Base-by-base conservation (phyloP, 495 filamentous ascomycete genomes). In the Neurospora tetraspora region DNA sequence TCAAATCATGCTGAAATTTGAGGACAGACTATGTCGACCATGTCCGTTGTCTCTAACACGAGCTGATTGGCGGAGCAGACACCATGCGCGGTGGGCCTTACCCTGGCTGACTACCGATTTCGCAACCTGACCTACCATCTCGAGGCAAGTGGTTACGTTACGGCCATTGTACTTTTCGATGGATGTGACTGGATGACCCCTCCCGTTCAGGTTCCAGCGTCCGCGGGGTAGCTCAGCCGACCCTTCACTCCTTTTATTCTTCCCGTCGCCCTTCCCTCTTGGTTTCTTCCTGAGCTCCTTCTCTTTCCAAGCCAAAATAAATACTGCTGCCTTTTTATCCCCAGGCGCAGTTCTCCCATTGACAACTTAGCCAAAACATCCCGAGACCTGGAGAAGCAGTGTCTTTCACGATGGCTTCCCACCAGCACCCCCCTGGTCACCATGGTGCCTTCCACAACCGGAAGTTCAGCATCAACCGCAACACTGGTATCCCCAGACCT, bases 391-490 rank as follows among this genome's bases (percentile, higher is more conserved):
- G 27, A 34, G 23, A 61, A 61, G 23, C 27, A 34, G 12, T 34
- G 45, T 53, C 45, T 34, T 31, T 34, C 31, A n/a, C 70, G 6
- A 59, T 31, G 70, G 45, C 40, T 59, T 71, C 40, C 31, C 20
- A 61, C 23, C 36, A 61, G 7, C 45, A 36, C 27, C 27, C 53
- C 23, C 27, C 16, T 53, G 45, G 45, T 53, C 74, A 71, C 72
- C 37, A 82, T 83, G 81, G 84, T 71, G 80, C 79, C 76, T 87
- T 87, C 71, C 76, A 77, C 71, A 79, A 80, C 70, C 83, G 86
- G 79, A 87, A 87, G 76, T 88, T 88, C 78, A 86, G 84, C 71
- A 88, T 88, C 79, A 88, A 88, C 77, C 79, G 86, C 71, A 84
- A 85, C 75, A 87, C 87, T 61, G 87, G 87, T 42, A 81, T 84